Evolutionary conservation across 805 yeast genomes (phyloP).

Genomic region (Barnettozyma populi): DNA sequence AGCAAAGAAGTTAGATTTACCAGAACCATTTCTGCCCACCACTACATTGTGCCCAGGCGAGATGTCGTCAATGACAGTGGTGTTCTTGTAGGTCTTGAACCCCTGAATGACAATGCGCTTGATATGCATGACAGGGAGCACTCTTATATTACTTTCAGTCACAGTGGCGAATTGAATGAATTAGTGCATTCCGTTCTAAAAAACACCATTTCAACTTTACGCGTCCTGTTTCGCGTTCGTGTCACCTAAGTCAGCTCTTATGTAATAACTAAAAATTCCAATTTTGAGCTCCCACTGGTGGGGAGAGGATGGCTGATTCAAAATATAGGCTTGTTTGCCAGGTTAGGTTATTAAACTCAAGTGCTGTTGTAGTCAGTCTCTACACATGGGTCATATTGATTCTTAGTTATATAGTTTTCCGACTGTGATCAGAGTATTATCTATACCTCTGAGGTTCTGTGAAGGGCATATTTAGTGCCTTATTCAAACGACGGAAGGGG

Average conservation of each 20-base stretch:
- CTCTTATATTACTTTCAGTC: neutral
- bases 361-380: too few relatives aligned
- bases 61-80: constrained; percentile 68
- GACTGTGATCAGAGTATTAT: too few relatives aligned
- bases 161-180: neutral
- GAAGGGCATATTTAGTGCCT: too few relatives aligned
- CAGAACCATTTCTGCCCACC: constrained; percentile 94
- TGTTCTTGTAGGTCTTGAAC: constrained; percentile 85
- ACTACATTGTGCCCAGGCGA: constrained; percentile 83
- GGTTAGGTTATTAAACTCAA: too few relatives aligned
- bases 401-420: too few relatives aligned
- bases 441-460: too few relatives aligned
- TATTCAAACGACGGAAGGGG: too few relatives aligned
- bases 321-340: too few relatives aligned
- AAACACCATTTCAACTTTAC: neutral
- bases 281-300: too few relatives aligned
- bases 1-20: constrained; percentile 92
- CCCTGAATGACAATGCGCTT: constrained; percentile 75
- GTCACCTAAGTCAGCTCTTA: neutral
- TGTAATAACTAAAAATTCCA: neutral
- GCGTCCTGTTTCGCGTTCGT: constrained; percentile 10
- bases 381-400: too few relatives aligned
- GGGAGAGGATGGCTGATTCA: too few relatives aligned
- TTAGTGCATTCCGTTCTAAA: neutral
- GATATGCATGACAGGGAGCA: constrained; percentile 30